Evolutionary conservation across 106 monocot genomes (phyloP), one percentile per base, ranked within the genome.

Genomic region (Dendrobium huoshanense): DNA sequence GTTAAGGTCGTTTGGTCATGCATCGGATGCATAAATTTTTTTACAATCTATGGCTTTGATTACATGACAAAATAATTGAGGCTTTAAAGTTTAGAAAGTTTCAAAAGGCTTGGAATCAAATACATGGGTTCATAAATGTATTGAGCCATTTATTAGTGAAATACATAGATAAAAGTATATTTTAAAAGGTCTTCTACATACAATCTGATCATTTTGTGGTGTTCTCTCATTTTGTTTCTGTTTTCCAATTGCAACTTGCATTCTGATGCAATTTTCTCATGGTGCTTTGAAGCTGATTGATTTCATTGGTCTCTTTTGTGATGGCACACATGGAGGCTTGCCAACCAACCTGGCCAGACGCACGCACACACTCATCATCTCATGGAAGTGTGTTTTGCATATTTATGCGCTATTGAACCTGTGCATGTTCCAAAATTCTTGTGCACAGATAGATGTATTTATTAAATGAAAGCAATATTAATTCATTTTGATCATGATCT

Each of bases 381-480:
- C 58, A 58, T 9, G 45, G 56, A 56, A 56, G 19, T 56, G 13
- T 19, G 19, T 56, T 56, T 56, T 56, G 56, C 19, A 56, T 56
- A 16, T 54, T 54, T 54, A 54, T 54, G 54, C 13, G 1, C 54
- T 40, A 40, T 37, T 72, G 33, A 9, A 73, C 17, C 4, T 73
- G 16, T 41, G 41, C 40, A 41, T 41, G 41, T 10, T 73, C 3
- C 33, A 37, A 73, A 41, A 4, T 18, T 37, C 5, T 41, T 15
- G 73, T 73, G 67, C 73, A 16, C 41, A 40, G 73, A 73, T 73
- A 37, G 41, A 73, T 73, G 73, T 41, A 73, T 41, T 73, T 40
- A 41, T 73, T 73, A 73, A 41, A 73, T 41, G 73, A 9, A 73
- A 73, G 2, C 19, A 16, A 73, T 41, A 41, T 41, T 73, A 40